phyloP scores from a whole-genome alignment of 1,284 basidiomycete genomes.

The Cryptococcus sp. region DNA sequence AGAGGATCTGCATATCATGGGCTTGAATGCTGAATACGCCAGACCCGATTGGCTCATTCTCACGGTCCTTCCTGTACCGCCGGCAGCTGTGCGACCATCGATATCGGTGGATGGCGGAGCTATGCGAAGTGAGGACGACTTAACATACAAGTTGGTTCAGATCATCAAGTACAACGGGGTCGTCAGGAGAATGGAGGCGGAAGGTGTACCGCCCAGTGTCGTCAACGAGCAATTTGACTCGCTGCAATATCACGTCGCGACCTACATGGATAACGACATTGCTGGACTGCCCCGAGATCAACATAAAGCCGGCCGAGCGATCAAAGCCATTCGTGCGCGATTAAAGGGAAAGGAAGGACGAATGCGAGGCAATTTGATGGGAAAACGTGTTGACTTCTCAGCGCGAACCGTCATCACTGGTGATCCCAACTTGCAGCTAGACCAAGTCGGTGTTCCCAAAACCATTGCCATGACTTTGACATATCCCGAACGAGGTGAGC shows the following conservation, averaged over 20 bases:
- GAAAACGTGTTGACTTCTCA: constrained; percentile 99
- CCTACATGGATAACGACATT: constrained; percentile 99
- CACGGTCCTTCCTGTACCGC: constrained; percentile 95
- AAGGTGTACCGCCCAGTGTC: constrained; percentile 95
- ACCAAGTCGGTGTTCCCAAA: constrained; percentile 96
- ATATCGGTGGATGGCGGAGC: constrained; percentile 95
- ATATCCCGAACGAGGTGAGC: constrained; percentile 88
- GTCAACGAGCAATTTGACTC: constrained; percentile 96
- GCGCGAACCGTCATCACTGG: constrained; percentile 99
- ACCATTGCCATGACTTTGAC: constrained; percentile 98
- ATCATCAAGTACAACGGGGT: constrained; percentile 95
- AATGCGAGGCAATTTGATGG: constrained; percentile 97
- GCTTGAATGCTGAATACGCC: constrained; percentile 92
- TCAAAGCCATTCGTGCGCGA: constrained; percentile 97
- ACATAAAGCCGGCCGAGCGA: constrained; percentile 95
- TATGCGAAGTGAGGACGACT: constrained; percentile 95
- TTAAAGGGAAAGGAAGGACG: constrained; percentile 99
- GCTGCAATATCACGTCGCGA: constrained; percentile 97
- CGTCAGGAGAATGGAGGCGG: constrained; percentile 89
- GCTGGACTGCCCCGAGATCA: constrained; percentile 96
- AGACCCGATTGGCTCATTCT: constrained; percentile 99
- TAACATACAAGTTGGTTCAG: constrained; percentile 97
- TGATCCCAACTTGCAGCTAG: constrained; percentile 94
- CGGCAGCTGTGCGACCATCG: constrained; percentile 95
- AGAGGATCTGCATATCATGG: constrained; percentile 85